Percentiles rank a stretch among this genome's conserved stretches.
Evolutionary conservation across 2,329 filamentous ascomycete species (phyloP).

Genomic region (Cryphonectria parasitica): DNA sequence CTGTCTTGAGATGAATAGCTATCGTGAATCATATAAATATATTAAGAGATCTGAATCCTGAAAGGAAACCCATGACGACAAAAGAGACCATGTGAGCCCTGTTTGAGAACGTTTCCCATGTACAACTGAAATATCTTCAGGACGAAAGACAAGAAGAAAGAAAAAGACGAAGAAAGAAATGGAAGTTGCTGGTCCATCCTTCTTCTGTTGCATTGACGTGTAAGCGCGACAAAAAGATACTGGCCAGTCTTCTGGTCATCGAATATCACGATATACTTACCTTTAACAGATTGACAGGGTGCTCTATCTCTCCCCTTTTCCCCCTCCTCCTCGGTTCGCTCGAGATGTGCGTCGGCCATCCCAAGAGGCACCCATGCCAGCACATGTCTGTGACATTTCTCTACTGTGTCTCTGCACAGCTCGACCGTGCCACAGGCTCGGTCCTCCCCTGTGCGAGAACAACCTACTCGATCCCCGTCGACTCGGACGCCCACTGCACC

Average conservation of each 20-base stretch:
- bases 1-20: background rate
- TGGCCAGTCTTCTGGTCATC: background rate
- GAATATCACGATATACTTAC: background rate
- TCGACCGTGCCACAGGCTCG: constrained; percentile 55
- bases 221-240: background rate
- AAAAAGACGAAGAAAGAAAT: background rate
- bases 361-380: constrained; percentile 54
- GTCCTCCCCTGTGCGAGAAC: constrained; percentile 54
- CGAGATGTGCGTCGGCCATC: constrained; percentile 60
- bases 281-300: background rate
- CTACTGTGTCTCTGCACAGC: constrained; percentile 54
- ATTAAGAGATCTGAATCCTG: background rate
- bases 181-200: background rate
- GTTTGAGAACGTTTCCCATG: background rate
- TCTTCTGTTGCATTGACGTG: background rate
- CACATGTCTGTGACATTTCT: constrained; percentile 61
- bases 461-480: constrained; percentile 51
- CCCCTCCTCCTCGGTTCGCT: background rate
- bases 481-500: constrained; percentile 50
- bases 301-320: background rate
- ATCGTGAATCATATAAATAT: background rate
- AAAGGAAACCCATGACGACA: background rate
- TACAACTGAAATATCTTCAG: background rate
- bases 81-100: background rate
- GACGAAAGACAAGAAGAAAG: background rate